Conservation (phyloP, 345 rosid species). For the Iberis pinnata region DNA sequence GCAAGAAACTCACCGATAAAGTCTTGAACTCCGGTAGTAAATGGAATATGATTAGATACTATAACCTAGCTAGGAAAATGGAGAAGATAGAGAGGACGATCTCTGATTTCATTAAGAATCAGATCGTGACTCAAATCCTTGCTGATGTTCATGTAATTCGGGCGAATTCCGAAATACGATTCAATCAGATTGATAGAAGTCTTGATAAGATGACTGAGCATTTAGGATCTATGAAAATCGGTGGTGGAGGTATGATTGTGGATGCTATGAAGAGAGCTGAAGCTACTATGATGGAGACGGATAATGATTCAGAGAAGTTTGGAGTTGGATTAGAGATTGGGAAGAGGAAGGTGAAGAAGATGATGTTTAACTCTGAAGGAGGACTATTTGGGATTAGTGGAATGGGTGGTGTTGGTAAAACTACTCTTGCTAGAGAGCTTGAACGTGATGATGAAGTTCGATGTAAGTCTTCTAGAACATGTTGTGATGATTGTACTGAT, state of each 20-base stretch:
- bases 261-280: conserved; percentile 51
- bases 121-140: conserved; percentile 40
- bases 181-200: conserved; percentile 45
- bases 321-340: conserved; percentile 55
- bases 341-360: conserved; percentile 64
- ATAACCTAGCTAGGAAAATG: conserved; percentile 50
- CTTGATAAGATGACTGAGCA: conserved; percentile 39
- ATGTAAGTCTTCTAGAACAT: conserved; percentile 48
- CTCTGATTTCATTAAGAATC: conserved; percentile 31
- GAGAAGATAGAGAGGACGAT: conserved; percentile 58
- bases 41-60: conserved; percentile 60
- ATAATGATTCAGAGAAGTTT: conserved; percentile 26
- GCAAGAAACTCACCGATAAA: conserved; percentile 46
- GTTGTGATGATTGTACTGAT: too few relatives aligned
- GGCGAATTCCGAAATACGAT: conserved; percentile 35
- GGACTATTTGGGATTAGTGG: conserved; percentile 59
- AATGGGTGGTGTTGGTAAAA: conserved; percentile 87
- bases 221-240: conserved; percentile 56
- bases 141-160: conserved; percentile 67
- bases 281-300: conserved; percentile 34
- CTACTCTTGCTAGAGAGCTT: conserved; percentile 70
- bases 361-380: conserved; percentile 41
- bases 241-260: conserved; percentile 52
- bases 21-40: conserved; percentile 34
- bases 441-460: conserved; percentile 51